Evolutionary conservation across 345 rosid species (phyloP).

Genomic region (Clarkia xantiana): DNA sequence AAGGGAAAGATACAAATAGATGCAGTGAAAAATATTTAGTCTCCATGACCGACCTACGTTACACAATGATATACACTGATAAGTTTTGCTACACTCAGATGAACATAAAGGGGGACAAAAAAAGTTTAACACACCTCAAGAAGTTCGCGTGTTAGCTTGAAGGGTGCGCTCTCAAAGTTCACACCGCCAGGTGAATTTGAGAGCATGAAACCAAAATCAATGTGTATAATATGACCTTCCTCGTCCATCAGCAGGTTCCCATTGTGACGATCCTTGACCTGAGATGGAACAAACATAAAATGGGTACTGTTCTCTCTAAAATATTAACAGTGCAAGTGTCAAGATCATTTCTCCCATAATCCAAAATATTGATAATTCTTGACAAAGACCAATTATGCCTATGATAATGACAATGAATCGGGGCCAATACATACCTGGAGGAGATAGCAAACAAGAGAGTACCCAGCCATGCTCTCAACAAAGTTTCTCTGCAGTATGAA

Average conservation of each 20-base stretch:
- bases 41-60: too few species aligned
- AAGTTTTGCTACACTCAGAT: neutral
- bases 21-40: too few species aligned
- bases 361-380: too few species aligned
- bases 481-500: conserved; percentile 63
- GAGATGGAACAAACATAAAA: conserved; percentile 3
- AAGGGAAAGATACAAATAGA: too few species aligned
- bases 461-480: conserved; percentile 99
- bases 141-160: conserved; percentile 97
- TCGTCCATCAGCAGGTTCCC: conserved; percentile 93
- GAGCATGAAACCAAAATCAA: conserved; percentile 98
- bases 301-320: neutral
- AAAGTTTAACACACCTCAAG: conserved; percentile 48
- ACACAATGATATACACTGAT: neutral
- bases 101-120: neutral
- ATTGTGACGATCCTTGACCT: conserved; percentile 97
- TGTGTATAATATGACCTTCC: conserved; percentile 97
- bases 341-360: too few species aligned
- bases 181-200: conserved; percentile 99
- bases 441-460: conserved; percentile 94
- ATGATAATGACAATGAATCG: too few species aligned
- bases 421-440: conserved; percentile 46
- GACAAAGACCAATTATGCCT: too few species aligned
- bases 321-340: too few species aligned
- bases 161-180: conserved; percentile 98